Percentiles rank a stretch among this genome's conserved stretches.
phyloP scores from a whole-genome alignment of 2,329 filamentous ascomycete genomes.

The Neoscytalidium dimidiatum region DNA sequence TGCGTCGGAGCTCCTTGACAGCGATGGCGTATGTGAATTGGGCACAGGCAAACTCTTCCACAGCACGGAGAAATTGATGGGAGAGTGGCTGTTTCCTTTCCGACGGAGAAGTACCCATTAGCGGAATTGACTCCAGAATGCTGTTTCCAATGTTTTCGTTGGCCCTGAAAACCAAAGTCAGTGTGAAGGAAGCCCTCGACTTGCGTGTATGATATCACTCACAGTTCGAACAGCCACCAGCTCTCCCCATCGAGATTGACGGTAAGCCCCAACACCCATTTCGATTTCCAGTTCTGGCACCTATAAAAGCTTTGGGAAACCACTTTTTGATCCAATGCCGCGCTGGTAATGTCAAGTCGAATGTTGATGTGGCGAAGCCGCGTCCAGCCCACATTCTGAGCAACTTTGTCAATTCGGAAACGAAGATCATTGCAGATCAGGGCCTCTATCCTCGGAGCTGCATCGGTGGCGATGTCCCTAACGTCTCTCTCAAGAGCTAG shows the following conservation, averaged over 20 bases:
- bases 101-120: constrained; percentile 21
- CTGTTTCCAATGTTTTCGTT: constrained; percentile 27
- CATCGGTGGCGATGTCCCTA: constrained; percentile 62
- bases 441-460: constrained; percentile 58
- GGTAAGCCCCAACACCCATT: constrained; percentile 70
- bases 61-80: constrained; percentile 31
- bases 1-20: constrained; percentile 5
- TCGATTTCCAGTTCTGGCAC: constrained; percentile 68
- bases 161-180: constrained; percentile 30
- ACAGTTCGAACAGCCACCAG: constrained; percentile 40
- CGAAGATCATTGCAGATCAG: constrained; percentile 64
- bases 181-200: constrained; percentile 19
- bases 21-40: constrained; percentile 31
- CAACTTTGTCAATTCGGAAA: constrained; percentile 62
- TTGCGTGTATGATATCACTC: neutral
- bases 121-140: neutral
- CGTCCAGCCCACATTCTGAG: constrained; percentile 67
- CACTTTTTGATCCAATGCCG: constrained; percentile 52
- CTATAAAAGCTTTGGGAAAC: constrained; percentile 69
- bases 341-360: constrained; percentile 38
- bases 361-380: constrained; percentile 45
- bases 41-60: constrained; percentile 43
- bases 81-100: constrained; percentile 29
- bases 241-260: constrained; percentile 36
- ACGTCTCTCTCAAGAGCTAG: constrained; percentile 63